phyloP scores from a whole-genome alignment of 805 yeast genomes.

The Ogataea methanolica region DNA sequence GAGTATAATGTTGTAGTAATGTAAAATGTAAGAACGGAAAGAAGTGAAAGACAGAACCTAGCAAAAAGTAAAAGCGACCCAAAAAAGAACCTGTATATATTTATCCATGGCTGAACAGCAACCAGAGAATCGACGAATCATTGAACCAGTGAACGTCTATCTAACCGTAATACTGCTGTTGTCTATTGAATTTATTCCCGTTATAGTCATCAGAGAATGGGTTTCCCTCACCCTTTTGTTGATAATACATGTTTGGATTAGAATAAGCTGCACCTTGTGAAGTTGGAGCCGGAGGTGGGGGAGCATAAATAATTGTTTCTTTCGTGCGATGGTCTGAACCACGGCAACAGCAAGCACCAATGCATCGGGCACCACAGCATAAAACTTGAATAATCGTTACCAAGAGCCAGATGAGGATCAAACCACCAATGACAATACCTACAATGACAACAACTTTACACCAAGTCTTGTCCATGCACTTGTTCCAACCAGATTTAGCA shows the following conservation, averaged over 20 bases:
- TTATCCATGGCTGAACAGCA: neutral
- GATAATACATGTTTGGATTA: constrained; percentile 30
- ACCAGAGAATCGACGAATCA: neutral
- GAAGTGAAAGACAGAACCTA: neutral
- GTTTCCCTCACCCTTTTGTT: constrained; percentile 13
- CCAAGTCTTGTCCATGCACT: constrained; percentile 72
- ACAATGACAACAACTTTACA: constrained; percentile 78
- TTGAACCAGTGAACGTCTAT: neutral
- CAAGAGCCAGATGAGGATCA: constrained; percentile 53
- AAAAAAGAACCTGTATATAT: neutral
- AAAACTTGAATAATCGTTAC: constrained; percentile 51
- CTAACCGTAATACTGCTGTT: constrained; percentile 10
- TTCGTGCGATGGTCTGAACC: neutral
- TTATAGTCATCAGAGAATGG: constrained; percentile 6
- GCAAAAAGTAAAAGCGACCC: neutral
- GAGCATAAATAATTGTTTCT: constrained; percentile 12
- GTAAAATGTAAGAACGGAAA: neutral
- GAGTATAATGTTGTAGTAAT: neutral
- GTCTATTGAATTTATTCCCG: constrained; percentile 4
- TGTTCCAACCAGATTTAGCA: constrained; percentile 47
- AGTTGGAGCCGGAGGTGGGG: constrained; percentile 16
- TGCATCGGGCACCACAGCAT: constrained; percentile 52
- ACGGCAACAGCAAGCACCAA: constrained; percentile 39
- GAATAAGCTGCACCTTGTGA: constrained; percentile 21
- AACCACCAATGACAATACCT: constrained; percentile 54